These are phyloP conservation scores for Aschersonia sp. DNA, from an alignment of 2,329 filamentous ascomycete genomes.

Conservation along the genomic window DNA sequence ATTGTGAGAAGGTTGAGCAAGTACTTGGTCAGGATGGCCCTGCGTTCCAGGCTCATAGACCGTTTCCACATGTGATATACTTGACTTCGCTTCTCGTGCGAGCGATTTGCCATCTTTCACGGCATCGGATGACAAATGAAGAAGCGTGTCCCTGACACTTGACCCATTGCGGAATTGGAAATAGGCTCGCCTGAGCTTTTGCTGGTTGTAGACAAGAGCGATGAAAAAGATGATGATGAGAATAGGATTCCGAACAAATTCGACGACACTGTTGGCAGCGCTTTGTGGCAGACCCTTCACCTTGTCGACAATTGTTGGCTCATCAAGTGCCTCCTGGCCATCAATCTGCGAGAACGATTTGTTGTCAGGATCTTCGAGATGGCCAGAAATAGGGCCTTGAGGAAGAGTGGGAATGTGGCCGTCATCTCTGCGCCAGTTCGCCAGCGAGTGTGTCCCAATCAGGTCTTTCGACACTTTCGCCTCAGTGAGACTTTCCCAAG, in stretches of 20 bases:
- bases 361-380: conserved; percentile 17
- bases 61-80: background rate
- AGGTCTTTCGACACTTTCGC: conserved; percentile 44
- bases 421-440: conserved; percentile 12
- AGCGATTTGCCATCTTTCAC: background rate
- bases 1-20: too few relatives aligned
- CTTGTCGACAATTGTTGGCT: conserved; percentile 31
- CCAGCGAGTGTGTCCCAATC: conserved; percentile 56
- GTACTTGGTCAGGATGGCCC: too few relatives aligned
- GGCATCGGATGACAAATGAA: conserved; percentile 2
- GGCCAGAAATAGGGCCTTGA: conserved; percentile 13
- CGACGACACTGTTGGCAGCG: conserved; percentile 33
- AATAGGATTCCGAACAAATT: conserved; percentile 41
- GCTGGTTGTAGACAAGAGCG: conserved; percentile 27
- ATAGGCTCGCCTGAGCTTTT: conserved; percentile 27
- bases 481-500: conserved; percentile 23
- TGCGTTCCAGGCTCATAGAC: background rate
- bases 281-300: conserved; percentile 35
- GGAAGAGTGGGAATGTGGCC: conserved; percentile 23
- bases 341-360: conserved; percentile 16
- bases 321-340: conserved; percentile 15
- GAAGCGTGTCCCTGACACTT: conserved; percentile 12
- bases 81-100: background rate
- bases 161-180: conserved; percentile 17
- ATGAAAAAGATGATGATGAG: conserved; percentile 30